phyloP scores from a whole-genome alignment of 257 asterid genomes.

The Primulina huaijiensis region DNA sequence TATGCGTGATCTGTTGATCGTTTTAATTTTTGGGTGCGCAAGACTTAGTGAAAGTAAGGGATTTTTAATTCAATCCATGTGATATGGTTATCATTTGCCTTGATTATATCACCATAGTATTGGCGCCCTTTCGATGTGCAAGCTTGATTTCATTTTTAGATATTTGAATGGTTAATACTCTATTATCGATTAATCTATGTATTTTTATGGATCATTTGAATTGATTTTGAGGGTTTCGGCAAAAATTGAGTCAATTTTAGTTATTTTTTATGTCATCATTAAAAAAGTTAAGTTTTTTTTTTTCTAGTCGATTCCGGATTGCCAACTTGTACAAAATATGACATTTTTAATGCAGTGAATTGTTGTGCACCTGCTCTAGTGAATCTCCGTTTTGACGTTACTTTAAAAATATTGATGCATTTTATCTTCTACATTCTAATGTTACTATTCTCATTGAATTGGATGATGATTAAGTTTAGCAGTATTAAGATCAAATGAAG shows the following conservation, averaged over 20 bases:
- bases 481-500: not conserved
- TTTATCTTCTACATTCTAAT: not conserved
- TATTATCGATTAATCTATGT: not conserved
- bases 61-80: not conserved
- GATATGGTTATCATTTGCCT: not conserved
- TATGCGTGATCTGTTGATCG: not conserved
- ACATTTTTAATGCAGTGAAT: not conserved
- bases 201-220: not conserved
- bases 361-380: not conserved
- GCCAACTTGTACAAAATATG: not conserved
- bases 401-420: not conserved
- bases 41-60: conserved; percentile 7
- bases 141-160: not conserved
- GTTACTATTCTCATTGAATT: not conserved
- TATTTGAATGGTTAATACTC: not conserved
- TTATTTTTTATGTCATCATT: not conserved
- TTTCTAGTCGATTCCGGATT: not conserved
- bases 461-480: not conserved
- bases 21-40: not conserved
- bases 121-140: too few relatives aligned
- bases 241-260: too few relatives aligned
- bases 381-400: not conserved
- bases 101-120: not conserved
- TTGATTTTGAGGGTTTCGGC: not conserved
- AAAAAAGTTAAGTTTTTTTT: too few relatives aligned